These are phyloP conservation scores for Lagenaria siceraria DNA, from an alignment of 306 rosid genomes.

Conservation along the genomic window DNA sequence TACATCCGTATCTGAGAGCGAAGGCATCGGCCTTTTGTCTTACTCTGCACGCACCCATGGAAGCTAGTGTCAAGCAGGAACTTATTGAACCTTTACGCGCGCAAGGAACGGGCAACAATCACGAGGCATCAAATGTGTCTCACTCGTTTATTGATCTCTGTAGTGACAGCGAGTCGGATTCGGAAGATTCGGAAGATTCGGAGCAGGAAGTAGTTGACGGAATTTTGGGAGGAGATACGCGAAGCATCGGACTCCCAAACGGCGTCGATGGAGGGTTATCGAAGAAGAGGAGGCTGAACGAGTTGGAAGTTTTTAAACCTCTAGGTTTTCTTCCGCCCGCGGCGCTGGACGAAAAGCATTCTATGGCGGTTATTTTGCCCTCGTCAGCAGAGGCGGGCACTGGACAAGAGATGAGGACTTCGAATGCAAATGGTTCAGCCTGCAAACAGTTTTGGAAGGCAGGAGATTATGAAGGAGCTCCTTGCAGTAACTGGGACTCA, in stretches of 20 bases:
- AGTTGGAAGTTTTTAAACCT: slow-evolving; percentile 35
- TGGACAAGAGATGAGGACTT: background rate
- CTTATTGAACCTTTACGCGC: background rate
- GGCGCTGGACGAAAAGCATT: background rate
- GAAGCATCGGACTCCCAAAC: background rate
- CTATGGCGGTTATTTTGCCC: slow-evolving; percentile 3
- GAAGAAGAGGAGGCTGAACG: slow-evolving; percentile 28
- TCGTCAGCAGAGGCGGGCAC: slow-evolving; percentile 4
- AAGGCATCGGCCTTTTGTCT: background rate
- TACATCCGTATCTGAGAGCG: background rate
- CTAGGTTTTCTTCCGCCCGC: slow-evolving; percentile 32
- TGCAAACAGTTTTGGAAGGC: slow-evolving; percentile 94
- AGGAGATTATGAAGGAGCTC: slow-evolving; percentile 67
- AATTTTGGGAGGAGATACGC: slow-evolving; percentile 1
- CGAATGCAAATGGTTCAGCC: background rate
- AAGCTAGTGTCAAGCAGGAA: slow-evolving; percentile 37
- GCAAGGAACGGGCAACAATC: background rate
- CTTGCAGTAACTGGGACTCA: slow-evolving; percentile 23
- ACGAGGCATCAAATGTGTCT: background rate
- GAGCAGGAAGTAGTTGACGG: background rate
- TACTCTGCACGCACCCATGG: slow-evolving; percentile 24
- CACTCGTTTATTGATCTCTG: slow-evolving; percentile 42
- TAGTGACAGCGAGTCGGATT: slow-evolving; percentile 29
- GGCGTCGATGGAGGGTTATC: slow-evolving; percentile 9
- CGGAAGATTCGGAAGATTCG: slow-evolving; percentile 17